A percentile compares a stretch with the other conserved stretches of the same genome.
Evolutionary conservation across 306 rosid species (phyloP).

Genomic region (Abrus pulchellus): DNA sequence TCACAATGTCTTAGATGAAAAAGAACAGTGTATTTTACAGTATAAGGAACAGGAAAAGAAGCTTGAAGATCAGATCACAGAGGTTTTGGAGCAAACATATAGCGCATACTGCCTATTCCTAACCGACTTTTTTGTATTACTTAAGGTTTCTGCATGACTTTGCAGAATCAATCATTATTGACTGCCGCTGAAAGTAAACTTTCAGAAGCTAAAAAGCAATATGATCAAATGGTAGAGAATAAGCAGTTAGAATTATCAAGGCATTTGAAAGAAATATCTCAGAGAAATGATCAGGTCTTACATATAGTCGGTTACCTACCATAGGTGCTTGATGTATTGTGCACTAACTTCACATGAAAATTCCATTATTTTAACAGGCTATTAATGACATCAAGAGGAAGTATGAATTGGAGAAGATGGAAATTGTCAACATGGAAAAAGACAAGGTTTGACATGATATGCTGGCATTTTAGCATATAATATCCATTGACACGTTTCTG

Average conservation of each 20-base stretch:
- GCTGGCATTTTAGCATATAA: conserved; percentile 39
- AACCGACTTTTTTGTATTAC: conserved; percentile 28
- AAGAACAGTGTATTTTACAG: conserved; percentile 68
- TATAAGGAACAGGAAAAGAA: conserved; percentile 72
- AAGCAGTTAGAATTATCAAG: conserved; percentile 81
- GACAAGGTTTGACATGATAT: conserved; percentile 75
- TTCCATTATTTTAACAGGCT: conserved; percentile 65
- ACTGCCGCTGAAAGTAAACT: conserved; percentile 77
- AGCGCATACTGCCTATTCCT: conserved; percentile 30
- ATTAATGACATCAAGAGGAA: conserved; percentile 86
- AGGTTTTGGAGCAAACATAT: conserved; percentile 66
- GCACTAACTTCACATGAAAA: conserved; percentile 49
- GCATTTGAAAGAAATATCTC: conserved; percentile 95
- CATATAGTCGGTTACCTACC: conserved; percentile 42
- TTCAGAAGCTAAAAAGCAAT: conserved; percentile 77
- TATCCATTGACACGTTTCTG: conserved; percentile 49
- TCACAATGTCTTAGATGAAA: conserved; percentile 63
- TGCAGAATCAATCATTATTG: conserved; percentile 71
- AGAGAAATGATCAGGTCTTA: conserved; percentile 90
- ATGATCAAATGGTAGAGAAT: conserved; percentile 80
- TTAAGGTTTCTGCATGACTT: conserved; percentile 38
- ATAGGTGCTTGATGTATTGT: conserved; percentile 30
- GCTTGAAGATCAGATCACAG: conserved; percentile 71
- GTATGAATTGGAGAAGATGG: conserved; percentile 90
- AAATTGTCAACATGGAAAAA: conserved; percentile 76